Conservation (phyloP, 2,329 filamentous ascomycete genomes). For the Macrophomina tecta region DNA sequence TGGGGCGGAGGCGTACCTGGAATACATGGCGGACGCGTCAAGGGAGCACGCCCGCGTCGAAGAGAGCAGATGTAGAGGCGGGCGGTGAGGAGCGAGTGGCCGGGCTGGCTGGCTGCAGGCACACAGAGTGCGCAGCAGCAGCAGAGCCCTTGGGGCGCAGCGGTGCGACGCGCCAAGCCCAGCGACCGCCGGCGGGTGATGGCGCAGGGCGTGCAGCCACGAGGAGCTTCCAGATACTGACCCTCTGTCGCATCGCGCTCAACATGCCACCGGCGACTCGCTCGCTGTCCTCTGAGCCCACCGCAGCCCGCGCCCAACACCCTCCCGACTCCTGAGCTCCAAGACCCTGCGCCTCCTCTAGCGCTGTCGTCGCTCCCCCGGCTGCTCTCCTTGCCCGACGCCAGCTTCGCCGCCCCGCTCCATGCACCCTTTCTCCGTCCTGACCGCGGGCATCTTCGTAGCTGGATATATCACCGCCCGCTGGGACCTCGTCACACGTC, state of each 20-base stretch:
- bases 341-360: constrained; percentile 19
- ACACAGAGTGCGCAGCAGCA: background rate
- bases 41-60: background rate
- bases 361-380: constrained; percentile 15
- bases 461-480: constrained; percentile 99
- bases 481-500: constrained; percentile 95
- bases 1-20: constrained; percentile 20
- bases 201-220: constrained; percentile 7
- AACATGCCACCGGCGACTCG: constrained; percentile 25
- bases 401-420: constrained; percentile 40
- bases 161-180: constrained; percentile 16
- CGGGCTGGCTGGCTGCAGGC: background rate
- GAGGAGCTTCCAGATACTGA: constrained; percentile 14
- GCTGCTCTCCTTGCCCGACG: background rate
- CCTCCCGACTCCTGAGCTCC: constrained; percentile 3
- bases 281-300: constrained; percentile 6
- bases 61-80: background rate
- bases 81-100: background rate
- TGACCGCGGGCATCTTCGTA: constrained; percentile 98
- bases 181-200: constrained; percentile 1
- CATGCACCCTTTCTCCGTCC: constrained; percentile 98
- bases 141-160: background rate
- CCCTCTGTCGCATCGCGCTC: constrained; percentile 24
- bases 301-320: background rate
- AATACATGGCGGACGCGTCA: constrained; percentile 1